Base-by-base conservation (phyloP, 345 rosid species). In the Atalantia buxifolia region DNA sequence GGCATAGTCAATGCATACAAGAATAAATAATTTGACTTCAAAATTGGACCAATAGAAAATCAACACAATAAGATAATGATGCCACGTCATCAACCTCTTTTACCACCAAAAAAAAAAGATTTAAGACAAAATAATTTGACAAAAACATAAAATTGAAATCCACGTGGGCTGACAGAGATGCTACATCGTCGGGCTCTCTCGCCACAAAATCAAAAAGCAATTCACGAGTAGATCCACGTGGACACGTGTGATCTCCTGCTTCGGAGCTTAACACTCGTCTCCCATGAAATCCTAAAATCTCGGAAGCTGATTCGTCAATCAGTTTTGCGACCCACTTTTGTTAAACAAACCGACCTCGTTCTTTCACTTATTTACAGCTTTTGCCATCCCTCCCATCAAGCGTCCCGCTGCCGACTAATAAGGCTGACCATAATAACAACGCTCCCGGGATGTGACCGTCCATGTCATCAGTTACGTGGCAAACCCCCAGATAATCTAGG, bases 401-500 rank as follows among this genome's bases (percentile, higher is more conserved):
- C 66, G 40, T 57, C 50, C 18, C 5, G 50, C 50, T 2, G 0
- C 83, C 88, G 86, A 81, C 22, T 59, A 72, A 55, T 65, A 77
- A 28, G 21, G n/a, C 66, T 28, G 66, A 63, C 66, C 66, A 69
- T 42, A 63, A 69, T 66, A 66, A 57, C 35, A 53, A 5, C 2
- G 60, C 62, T 65, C 57, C 38, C 24, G 61, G 9, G 60, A 0
- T 2, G 59, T 65, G 63, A 56, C 72, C 76, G 14, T 76, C 83
- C 81, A 63, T 19, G 66, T 63, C 36, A 28, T 63, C 22, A 28
- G 2, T 28, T 36, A 63, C 66, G 22, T 63, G 66, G 66, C 66
- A 30, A 63, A 63, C 4, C 21, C 77, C 84, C 60, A 79, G 62
- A 25, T 66, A 75, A 76, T 78, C 31, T 24, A 78, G 83, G 82